phyloP scores from a whole-genome alignment of 768 basidiomycete genomes.

The Pisolithus albus region DNA sequence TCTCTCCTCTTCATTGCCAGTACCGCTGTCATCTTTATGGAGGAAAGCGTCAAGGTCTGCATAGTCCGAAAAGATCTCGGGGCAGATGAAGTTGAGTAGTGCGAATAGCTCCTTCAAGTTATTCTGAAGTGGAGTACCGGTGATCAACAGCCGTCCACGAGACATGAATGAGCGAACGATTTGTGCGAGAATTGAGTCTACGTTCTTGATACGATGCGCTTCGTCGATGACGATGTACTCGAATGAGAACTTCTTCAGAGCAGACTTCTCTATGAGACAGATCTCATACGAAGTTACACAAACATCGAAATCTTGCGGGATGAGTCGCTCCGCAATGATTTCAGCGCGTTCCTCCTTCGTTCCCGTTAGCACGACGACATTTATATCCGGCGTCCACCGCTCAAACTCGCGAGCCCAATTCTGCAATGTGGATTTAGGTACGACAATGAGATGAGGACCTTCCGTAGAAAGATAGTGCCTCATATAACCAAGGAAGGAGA shows the following conservation, averaged over 20 bases:
- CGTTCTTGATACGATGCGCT: constrained; percentile 98
- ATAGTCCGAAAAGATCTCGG: constrained; percentile 91
- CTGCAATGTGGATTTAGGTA: constrained; percentile 97
- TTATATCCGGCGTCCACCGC: constrained; percentile 87
- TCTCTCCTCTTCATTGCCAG: constrained; percentile 69
- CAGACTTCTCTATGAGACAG: constrained; percentile 89
- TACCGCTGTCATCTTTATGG: constrained; percentile 72
- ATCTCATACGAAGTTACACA: constrained; percentile 97
- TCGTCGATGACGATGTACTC: constrained; percentile 99
- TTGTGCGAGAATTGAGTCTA: constrained; percentile 90
- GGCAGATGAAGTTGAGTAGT: constrained; percentile 90
- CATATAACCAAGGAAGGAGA: constrained; percentile 93
- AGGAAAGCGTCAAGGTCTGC: constrained; percentile 90
- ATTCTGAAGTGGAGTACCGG: constrained; percentile 95
- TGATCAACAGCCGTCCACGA: constrained; percentile 87
- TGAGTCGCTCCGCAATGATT: constrained; percentile 68
- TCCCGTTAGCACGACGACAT: constrained; percentile 74
- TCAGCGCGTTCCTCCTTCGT: constrained; percentile 84
- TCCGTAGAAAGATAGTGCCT: constrained; percentile 68
- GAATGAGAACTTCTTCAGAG: constrained; percentile 91
- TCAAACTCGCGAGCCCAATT: constrained; percentile 95
- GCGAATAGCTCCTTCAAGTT: constrained; percentile 94
- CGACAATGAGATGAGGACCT: constrained; percentile 92
- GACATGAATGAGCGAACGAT: constrained; percentile 89
- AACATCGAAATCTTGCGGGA: constrained; percentile 87